A percentile compares a stretch with the other conserved stretches of the same genome.
Conservation (phyloP, 192 early-diverging fungal genomes). For the Coemansia pectinata region DNA sequence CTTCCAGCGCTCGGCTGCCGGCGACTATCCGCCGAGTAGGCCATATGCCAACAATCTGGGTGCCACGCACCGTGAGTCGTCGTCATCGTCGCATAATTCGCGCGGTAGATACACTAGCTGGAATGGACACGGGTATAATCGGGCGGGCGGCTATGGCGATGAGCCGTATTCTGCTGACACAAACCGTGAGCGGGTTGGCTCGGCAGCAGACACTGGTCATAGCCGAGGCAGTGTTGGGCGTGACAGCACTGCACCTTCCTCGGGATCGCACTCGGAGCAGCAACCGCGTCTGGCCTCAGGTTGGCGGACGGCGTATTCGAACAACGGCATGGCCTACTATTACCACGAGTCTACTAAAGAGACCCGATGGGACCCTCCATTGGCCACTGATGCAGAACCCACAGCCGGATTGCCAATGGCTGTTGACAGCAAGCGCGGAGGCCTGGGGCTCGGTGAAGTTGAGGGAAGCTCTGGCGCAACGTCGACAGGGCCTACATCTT, state of each 20-base stretch:
- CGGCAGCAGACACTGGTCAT: not conserved
- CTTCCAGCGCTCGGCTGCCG: slow-evolving; percentile 9
- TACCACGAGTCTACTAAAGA: slow-evolving; percentile 53
- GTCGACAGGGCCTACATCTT: not conserved
- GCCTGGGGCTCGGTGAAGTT: not conserved
- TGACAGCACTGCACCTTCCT: not conserved
- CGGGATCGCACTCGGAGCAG: not conserved
- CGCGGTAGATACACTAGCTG: slow-evolving; percentile 25
- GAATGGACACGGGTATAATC: slow-evolving; percentile 6
- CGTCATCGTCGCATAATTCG: not conserved
- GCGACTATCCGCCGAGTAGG: slow-evolving; percentile 6
- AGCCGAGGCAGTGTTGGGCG: not conserved
- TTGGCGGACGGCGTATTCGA: slow-evolving; percentile 46
- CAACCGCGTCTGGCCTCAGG: slow-evolving; percentile 34
- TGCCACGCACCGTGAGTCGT: not conserved
- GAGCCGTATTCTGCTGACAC: not conserved
- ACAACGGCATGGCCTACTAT: slow-evolving; percentile 44
- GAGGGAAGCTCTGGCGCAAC: not conserved
- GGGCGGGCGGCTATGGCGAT: not conserved
- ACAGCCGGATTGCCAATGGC: slow-evolving; percentile 11
- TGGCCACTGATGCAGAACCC: slow-evolving; percentile 12
- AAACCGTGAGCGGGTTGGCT: not conserved
- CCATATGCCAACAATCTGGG: slow-evolving; percentile 8
- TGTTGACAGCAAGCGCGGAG: not conserved
- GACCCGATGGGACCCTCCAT: slow-evolving; percentile 51